phyloP scores from a whole-genome alignment of 495 filamentous ascomycete species.

The Oleoguttula mirabilis region DNA sequence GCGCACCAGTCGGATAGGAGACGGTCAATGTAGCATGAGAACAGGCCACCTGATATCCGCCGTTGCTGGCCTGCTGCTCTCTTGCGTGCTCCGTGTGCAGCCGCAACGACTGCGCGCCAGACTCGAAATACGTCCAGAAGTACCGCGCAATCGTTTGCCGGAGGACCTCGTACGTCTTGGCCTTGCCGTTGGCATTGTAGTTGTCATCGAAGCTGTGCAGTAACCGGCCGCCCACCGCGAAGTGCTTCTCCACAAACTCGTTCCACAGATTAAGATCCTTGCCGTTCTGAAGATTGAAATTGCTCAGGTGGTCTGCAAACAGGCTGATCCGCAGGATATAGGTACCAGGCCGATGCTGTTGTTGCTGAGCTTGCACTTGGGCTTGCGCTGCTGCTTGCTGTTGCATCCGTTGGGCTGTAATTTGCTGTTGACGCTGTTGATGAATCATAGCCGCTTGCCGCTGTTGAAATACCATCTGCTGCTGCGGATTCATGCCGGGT shows the following conservation, averaged over 20 bases:
- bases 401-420: slow-evolving; percentile 20
- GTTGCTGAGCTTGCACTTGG: slow-evolving; percentile 18
- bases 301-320: slow-evolving; percentile 60
- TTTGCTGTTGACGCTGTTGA: slow-evolving; percentile 24
- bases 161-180: slow-evolving; percentile 67
- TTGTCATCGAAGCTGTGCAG: slow-evolving; percentile 44
- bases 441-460: slow-evolving; percentile 34
- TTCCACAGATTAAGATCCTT: slow-evolving; percentile 63
- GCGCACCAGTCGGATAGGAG: slow-evolving; percentile 12
- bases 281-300: slow-evolving; percentile 43
- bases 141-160: slow-evolving; percentile 65
- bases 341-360: slow-evolving; percentile 31
- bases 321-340: slow-evolving; percentile 51
- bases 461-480: slow-evolving; percentile 36
- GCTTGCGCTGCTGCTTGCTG: slow-evolving; percentile 11
- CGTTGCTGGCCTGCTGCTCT: slow-evolving; percentile 17
- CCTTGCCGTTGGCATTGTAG: slow-evolving; percentile 31
- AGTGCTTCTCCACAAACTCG: slow-evolving; percentile 61
- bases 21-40: slow-evolving; percentile 11
- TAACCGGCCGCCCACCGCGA: slow-evolving; percentile 51
- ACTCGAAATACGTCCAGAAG: slow-evolving; percentile 73
- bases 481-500: slow-evolving; percentile 31
- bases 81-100: slow-evolving; percentile 51
- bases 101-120: slow-evolving; percentile 66
- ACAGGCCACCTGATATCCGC: slow-evolving; percentile 9